Percentiles rank a stretch among this genome's conserved stretches.
Conservation (phyloP, 371 early-diverging fungal species). For the Zopfochytrium polystomum region DNA sequence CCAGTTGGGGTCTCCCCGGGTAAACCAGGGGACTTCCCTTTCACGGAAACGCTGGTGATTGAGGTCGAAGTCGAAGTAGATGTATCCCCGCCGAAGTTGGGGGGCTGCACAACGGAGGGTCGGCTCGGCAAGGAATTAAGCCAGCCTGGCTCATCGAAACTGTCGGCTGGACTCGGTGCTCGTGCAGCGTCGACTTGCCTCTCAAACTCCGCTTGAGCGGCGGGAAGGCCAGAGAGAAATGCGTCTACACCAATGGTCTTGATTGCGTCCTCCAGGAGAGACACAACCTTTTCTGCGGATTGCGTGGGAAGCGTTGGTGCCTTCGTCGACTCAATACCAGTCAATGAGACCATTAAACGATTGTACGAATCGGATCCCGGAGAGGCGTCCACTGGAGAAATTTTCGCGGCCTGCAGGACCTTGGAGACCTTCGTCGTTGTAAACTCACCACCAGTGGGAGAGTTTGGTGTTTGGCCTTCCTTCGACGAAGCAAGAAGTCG, state of each 20-base stretch:
- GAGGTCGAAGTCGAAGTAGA: no score
- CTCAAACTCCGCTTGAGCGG: not conserved
- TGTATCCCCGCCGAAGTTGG: no score
- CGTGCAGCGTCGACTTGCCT: not conserved
- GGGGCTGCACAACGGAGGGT: not conserved
- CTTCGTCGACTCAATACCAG: not conserved
- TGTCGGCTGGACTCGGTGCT: constrained; percentile 2
- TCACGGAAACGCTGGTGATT: no score
- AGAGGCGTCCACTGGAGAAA: not conserved
- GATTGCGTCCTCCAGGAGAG: constrained; percentile 2
- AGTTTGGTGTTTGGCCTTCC: not conserved
- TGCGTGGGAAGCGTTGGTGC: not conserved
- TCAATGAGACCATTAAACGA: not conserved
- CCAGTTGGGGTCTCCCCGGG: no score
- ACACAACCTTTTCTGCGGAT: constrained; percentile 2
- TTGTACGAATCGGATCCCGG: not conserved
- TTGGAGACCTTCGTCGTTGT: not conserved
- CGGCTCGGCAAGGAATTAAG: not conserved
- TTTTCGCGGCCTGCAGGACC: not conserved
- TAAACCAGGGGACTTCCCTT: no score
- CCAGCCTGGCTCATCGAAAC: not conserved
- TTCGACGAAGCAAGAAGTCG: not conserved
- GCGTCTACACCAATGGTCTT: not conserved
- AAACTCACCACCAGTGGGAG: not conserved
- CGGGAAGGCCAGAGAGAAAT: not conserved